phyloP scores from a whole-genome alignment of 2,329 filamentous ascomycete species.

The Aspergillaceae sp. region DNA sequence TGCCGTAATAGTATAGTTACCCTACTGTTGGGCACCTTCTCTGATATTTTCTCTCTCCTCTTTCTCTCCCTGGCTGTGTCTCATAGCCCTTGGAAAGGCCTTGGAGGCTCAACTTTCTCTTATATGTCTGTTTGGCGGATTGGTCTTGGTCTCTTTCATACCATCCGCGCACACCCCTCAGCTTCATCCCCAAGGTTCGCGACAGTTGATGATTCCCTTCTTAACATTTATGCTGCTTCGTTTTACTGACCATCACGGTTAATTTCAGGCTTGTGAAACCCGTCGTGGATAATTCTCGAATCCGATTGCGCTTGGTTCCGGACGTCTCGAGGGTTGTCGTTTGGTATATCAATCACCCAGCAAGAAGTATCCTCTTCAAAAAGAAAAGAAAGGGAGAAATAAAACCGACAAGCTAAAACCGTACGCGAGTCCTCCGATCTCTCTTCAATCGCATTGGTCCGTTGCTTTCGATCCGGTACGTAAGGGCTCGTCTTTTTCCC shows the following conservation, averaged over 20 bases:
- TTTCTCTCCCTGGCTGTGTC: background rate
- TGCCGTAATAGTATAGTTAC: no score
- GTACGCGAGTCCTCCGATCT: conserved; percentile 54
- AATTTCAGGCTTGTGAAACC: background rate
- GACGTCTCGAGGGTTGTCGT: conserved; percentile 2
- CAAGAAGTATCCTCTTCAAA: no score
- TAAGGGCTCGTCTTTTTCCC: conserved; percentile 40
- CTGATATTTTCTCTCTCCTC: background rate
- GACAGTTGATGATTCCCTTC: no score
- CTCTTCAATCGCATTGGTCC: conserved; percentile 56
- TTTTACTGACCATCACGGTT: background rate
- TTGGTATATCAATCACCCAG: conserved; percentile 6
- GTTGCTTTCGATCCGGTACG: conserved; percentile 48
- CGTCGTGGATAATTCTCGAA: background rate
- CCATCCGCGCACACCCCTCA: no score
- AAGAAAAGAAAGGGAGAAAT: conserved; percentile 1
- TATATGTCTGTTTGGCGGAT: no score
- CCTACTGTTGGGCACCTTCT: no score
- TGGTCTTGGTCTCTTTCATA: no score
- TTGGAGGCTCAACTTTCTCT: no score
- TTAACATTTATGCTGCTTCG: background rate
- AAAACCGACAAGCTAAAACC: conserved; percentile 53
- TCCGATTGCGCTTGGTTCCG: background rate
- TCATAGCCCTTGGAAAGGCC: no score
- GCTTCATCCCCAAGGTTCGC: background rate